These are phyloP conservation scores for Cercospora berteroae DNA, from an alignment of 2,329 filamentous ascomycete genomes.

Conservation along the genomic window DNA sequence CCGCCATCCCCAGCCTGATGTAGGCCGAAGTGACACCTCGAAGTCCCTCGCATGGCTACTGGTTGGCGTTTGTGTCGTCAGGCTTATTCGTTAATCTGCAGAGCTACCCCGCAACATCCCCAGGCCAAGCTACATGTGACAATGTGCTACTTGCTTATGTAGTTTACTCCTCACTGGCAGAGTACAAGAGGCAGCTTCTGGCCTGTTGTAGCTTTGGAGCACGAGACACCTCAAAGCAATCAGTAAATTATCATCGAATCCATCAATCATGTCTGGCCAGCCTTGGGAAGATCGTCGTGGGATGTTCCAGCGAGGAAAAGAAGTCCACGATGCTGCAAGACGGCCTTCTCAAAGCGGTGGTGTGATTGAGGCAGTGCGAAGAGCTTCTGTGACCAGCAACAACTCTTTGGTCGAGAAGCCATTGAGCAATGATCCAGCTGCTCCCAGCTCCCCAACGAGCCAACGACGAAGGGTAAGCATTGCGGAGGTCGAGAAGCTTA, in stretches of 20 bases:
- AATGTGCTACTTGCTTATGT: conserved; percentile 14
- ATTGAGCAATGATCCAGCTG: conserved; percentile 23
- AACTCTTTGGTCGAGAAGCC: conserved; percentile 29
- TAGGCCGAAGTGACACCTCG: conserved; percentile 13
- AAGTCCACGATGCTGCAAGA: conserved; percentile 33
- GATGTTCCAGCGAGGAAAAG: conserved; percentile 37
- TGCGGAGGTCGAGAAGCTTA: background rate
- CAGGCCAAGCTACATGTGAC: conserved; percentile 9
- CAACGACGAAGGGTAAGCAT: conserved; percentile 21
- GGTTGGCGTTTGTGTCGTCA: background rate
- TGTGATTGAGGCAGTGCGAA: conserved; percentile 31
- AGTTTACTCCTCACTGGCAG: conserved; percentile 10
- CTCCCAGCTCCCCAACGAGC: conserved; percentile 19
- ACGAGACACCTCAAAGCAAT: conserved; percentile 5
- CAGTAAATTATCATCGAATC: background rate
- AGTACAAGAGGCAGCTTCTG: conserved; percentile 2
- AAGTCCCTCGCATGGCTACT: background rate
- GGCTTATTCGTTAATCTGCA: conserved; percentile 9
- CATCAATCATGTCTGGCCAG: conserved; percentile 16
- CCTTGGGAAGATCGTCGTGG: conserved; percentile 36
- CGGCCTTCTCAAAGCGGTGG: conserved; percentile 21
- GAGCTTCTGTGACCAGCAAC: conserved; percentile 30
- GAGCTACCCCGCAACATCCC: conserved; percentile 19
- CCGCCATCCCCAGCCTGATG: background rate
- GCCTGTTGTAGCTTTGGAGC: conserved; percentile 9